A percentile compares a stretch with the other conserved stretches of the same genome.
Conservation (phyloP, 495 filamentous ascomycete species). For the Hypoxylon crocopeplum region DNA sequence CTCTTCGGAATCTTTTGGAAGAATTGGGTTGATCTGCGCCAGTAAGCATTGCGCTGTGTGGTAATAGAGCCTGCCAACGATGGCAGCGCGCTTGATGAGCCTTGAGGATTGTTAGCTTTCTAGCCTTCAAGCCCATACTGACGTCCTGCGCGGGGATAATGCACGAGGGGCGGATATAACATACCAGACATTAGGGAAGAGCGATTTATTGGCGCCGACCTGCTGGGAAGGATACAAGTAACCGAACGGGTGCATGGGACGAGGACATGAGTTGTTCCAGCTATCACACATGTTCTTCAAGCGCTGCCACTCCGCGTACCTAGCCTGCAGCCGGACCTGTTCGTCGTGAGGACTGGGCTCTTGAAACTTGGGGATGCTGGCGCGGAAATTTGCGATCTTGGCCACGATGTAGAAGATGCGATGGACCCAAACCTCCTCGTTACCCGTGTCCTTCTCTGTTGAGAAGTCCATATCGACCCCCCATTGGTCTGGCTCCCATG, state of each 20-base stretch:
- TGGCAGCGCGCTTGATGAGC: slow-evolving; percentile 81
- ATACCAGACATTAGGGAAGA: slow-evolving; percentile 89
- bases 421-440: slow-evolving; percentile 90
- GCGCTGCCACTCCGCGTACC: slow-evolving; percentile 77
- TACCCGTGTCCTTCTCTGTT: slow-evolving; percentile 45
- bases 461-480: slow-evolving; percentile 82
- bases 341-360: slow-evolving; percentile 65
- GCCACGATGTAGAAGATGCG: slow-evolving; percentile 89
- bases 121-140: neutral
- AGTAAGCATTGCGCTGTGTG: slow-evolving; percentile 83
- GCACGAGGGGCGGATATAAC: slow-evolving; percentile 34
- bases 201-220: slow-evolving; percentile 62
- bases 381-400: slow-evolving; percentile 85
- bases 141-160: neutral
- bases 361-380: slow-evolving; percentile 66
- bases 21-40: slow-evolving; percentile 76
- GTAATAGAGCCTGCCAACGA: slow-evolving; percentile 88
- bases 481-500: slow-evolving; percentile 95
- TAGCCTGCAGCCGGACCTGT: slow-evolving; percentile 66
- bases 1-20: slow-evolving; percentile 61
- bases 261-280: slow-evolving; percentile 79
- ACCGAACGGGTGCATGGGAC: slow-evolving; percentile 86
- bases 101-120: slow-evolving; percentile 48
- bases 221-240: slow-evolving; percentile 75
- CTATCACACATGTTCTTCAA: slow-evolving; percentile 77